Percentiles rank a stretch among this genome's conserved stretches.
Evolutionary conservation across 2,329 filamentous ascomycete genomes (phyloP).

Genomic region (Plectosphaerella sp.): DNA sequence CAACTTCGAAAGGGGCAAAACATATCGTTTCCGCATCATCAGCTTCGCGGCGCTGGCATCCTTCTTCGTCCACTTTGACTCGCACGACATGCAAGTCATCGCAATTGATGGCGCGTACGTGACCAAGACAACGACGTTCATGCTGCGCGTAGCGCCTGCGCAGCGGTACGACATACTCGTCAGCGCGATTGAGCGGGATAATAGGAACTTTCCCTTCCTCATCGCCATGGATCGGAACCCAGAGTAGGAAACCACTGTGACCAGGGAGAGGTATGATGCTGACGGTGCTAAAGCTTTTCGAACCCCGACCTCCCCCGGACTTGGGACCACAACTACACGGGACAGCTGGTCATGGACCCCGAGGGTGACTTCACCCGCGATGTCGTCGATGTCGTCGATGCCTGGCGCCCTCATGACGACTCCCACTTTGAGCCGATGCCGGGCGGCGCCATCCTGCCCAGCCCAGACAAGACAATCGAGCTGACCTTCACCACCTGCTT

Average conservation of each 20-base stretch:
- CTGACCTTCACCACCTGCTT: conserved; percentile 55
- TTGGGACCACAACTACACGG: conserved; percentile 37
- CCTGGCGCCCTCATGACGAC: conserved; percentile 58
- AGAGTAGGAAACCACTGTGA: conserved; percentile 16
- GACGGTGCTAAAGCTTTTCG: conserved; percentile 19
- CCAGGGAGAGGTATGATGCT: background rate
- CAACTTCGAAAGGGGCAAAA: conserved; percentile 34
- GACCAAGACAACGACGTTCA: conserved; percentile 25
- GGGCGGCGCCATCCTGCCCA: conserved; percentile 37
- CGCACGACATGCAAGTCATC: conserved; percentile 39
- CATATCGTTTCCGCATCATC: conserved; percentile 42
- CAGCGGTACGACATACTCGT: conserved; percentile 44
- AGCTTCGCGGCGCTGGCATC: conserved; percentile 39
- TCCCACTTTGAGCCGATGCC: conserved; percentile 52
- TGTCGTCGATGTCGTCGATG: conserved; percentile 28
- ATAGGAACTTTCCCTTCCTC: conserved; percentile 37
- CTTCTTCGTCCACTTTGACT: conserved; percentile 38
- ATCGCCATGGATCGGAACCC: conserved; percentile 38
- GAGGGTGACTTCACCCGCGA: conserved; percentile 20
- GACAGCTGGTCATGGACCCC: conserved; percentile 34
- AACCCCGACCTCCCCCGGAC: conserved; percentile 15
- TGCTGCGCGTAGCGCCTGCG: conserved; percentile 35
- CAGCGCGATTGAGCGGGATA: conserved; percentile 30
- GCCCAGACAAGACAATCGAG: conserved; percentile 51
- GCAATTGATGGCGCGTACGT: conserved; percentile 38